Base-by-base conservation (phyloP, 1,139 yeast species). In the Oligophagozyma castellii region DNA sequence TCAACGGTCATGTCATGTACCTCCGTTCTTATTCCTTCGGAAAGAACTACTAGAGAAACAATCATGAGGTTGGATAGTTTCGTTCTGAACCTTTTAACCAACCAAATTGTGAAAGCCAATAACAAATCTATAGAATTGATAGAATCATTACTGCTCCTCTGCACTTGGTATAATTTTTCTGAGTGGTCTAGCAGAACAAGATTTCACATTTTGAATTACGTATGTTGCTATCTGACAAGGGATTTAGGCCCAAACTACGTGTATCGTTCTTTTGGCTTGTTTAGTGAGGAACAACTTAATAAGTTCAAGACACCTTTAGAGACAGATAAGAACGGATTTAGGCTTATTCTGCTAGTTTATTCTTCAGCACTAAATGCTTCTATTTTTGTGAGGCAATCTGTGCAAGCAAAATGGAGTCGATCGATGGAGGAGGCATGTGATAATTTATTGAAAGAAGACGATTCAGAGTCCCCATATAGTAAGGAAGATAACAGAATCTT, bases 161-260 rank as follows among this genome's bases (percentile, higher is more conserved):
- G 78, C 22, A 53, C 75, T 20, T 84, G 94, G 93, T 81, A 81
- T 49, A 80, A 78, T 40, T 70, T 81, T 5, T 83, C 93, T 0
- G 94, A 81, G 51, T 59, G 80, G 40, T 78, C 79, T 38, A 78
- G 73, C 39, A 79, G 78, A 43, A 69, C 92, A 35, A 67, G 93
- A 30, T 74, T 75, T 39, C 92, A 80, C 48, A 56, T 81, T 32
- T 62, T 80, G 39, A 70, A 74, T 32, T 62, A 70, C 6, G 56
- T 80, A 16, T 70, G 84, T 29, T 71, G 76, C n/a, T 63, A 76
- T 3, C 59, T 84, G 53, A 65, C 79, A 2, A 76, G 72, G 38
- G 95, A 84, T 48, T 53, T 83, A 34, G 93, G 93, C 0, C 63
- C 81, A 5, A 70, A 73, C n/a, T 34, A 33, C 19, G 39, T 37